A percentile compares a stretch with the other conserved stretches of the same genome.
These are phyloP conservation scores for Aspergillus persii DNA, from an alignment of 2,329 filamentous ascomycete species.

Conservation along the genomic window DNA sequence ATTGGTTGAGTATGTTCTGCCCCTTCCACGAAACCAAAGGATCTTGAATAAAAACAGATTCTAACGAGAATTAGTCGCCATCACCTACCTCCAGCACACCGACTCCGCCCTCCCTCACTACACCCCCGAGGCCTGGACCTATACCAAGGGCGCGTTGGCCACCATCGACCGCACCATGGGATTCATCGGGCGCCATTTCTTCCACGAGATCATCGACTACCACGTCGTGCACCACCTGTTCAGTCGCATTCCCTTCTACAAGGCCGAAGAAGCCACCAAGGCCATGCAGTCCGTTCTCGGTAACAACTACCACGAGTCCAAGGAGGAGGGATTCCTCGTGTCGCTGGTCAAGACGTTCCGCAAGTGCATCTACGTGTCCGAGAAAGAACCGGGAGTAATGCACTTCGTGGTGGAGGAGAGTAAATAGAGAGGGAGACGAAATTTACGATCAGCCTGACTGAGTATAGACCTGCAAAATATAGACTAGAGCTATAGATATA, in stretches of 20 bases:
- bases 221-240: conserved; percentile 65
- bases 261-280: conserved; percentile 58
- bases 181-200: conserved; percentile 63
- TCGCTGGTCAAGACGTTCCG: conserved; percentile 49
- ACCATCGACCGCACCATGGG: conserved; percentile 66
- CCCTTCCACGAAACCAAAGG: neutral
- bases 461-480: neutral
- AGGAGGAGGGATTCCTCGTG: conserved; percentile 44
- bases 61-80: conserved; percentile 54
- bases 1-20: conserved; percentile 60
- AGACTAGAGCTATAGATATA: neutral
- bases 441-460: too few relatives aligned
- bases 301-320: conserved; percentile 46
- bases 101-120: conserved; percentile 59
- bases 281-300: conserved; percentile 58
- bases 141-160: conserved; percentile 59
- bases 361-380: conserved; percentile 49
- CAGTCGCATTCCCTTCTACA: conserved; percentile 61
- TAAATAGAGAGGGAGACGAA: neutral
- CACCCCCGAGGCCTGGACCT: conserved; percentile 59
- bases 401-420: conserved; percentile 18
- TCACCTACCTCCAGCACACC: conserved; percentile 74
- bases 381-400: conserved; percentile 19
- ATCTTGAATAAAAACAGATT: neutral
- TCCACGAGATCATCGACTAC: conserved; percentile 65